Percentiles rank a stretch among this genome's conserved stretches.
These are phyloP conservation scores for Fusarium brevicatenulatum DNA, from an alignment of 2,329 filamentous ascomycete genomes.

Conservation along the genomic window DNA sequence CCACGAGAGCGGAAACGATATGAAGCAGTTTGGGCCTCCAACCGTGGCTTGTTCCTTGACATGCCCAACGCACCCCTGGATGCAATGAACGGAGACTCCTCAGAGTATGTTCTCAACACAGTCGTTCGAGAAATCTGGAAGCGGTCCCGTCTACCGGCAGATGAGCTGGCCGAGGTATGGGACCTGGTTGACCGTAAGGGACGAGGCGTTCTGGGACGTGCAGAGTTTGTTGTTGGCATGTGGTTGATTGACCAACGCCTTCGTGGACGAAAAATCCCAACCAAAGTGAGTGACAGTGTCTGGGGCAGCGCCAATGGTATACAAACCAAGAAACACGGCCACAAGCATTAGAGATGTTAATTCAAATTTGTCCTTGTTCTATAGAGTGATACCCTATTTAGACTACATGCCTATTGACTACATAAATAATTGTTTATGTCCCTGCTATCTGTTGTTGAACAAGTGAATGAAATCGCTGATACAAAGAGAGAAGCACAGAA, in stretches of 20 bases:
- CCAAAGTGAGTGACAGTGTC: conserved; percentile 76
- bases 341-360: conserved; percentile 8
- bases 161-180: conserved; percentile 81
- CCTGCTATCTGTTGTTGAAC: neutral
- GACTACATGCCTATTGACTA: conserved; percentile 7
- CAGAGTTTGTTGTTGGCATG: conserved; percentile 84
- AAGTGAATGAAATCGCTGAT: neutral
- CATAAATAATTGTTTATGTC: neutral
- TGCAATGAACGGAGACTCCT: conserved; percentile 42
- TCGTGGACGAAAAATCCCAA: conserved; percentile 81
- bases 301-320: conserved; percentile 74
- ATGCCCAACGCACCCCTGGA: conserved; percentile 29
- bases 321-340: conserved; percentile 22
- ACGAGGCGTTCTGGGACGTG: conserved; percentile 67
- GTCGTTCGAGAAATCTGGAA: conserved; percentile 81
- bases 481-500: neutral
- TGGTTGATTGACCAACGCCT: conserved; percentile 85
- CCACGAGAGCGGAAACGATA: conserved; percentile 80
- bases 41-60: conserved; percentile 68
- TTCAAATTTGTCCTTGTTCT: conserved; percentile 19
- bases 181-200: conserved; percentile 72
- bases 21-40: conserved; percentile 86
- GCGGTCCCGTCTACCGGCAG: conserved; percentile 72
- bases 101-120: conserved; percentile 70
- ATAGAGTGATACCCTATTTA: conserved; percentile 45